A percentile compares a stretch with the other conserved stretches of the same genome.
phyloP scores from a whole-genome alignment of 768 basidiomycete species.

The Lactarius sp. region DNA sequence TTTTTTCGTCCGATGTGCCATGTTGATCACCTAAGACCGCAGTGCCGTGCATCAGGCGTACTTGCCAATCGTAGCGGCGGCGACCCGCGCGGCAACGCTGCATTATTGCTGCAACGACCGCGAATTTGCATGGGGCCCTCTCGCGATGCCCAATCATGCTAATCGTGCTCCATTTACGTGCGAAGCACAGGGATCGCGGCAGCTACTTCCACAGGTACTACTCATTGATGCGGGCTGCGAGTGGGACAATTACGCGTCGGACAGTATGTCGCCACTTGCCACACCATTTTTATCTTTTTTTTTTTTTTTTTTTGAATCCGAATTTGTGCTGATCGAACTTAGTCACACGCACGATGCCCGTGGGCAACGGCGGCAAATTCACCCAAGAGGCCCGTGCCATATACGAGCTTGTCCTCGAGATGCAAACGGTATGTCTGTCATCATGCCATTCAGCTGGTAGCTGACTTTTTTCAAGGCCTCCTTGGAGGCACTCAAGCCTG shows the following conservation, averaged over 20 bases:
- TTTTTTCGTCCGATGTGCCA: background rate
- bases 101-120: constrained; percentile 95
- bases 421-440: constrained; percentile 67
- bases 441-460: background rate
- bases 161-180: constrained; percentile 48
- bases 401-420: constrained; percentile 81
- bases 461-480: constrained; percentile 45
- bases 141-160: constrained; percentile 48
- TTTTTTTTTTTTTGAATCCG: too few relatives aligned
- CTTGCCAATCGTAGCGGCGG: constrained; percentile 86
- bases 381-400: constrained; percentile 75
- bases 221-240: constrained; percentile 96
- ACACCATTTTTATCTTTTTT: background rate
- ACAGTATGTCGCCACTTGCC: constrained; percentile 40
- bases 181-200: constrained; percentile 30
- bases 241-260: constrained; percentile 63
- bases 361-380: constrained; percentile 93
- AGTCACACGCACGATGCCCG: constrained; percentile 74
- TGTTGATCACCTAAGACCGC: background rate
- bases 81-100: constrained; percentile 79
- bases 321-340: constrained; percentile 31
- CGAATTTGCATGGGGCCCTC: constrained; percentile 81
- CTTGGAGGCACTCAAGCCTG: constrained; percentile 64
- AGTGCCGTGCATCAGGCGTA: constrained; percentile 88
- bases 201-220: constrained; percentile 63